Percentiles rank a stretch among this genome's conserved stretches.
phyloP scores from a whole-genome alignment of 331 rosid genomes.

The Prunus yedoensis region DNA sequence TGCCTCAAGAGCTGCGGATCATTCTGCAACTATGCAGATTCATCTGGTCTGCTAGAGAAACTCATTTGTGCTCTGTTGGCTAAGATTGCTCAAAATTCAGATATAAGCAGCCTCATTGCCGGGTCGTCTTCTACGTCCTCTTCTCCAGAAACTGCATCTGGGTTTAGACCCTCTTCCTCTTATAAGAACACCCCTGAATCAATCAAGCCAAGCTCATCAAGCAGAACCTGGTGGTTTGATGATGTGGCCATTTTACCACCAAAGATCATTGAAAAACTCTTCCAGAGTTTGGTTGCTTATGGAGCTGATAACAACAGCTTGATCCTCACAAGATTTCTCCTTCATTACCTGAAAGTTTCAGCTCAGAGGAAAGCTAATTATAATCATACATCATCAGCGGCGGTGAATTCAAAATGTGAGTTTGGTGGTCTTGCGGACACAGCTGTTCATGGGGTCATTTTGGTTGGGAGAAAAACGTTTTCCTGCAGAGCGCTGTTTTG shows the following conservation, averaged over 20 bases:
- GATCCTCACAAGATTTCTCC: constrained; percentile 67
- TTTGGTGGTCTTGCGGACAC: constrained; percentile 50
- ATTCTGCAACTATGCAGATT: constrained; percentile 49
- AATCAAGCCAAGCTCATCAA: constrained; percentile 39
- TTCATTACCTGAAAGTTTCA: constrained; percentile 63
- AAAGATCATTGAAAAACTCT: constrained; percentile 55
- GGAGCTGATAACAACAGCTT: constrained; percentile 50
- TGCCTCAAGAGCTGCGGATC: constrained; percentile 51
- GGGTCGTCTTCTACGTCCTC: constrained; percentile 49
- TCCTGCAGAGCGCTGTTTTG: constrained; percentile 77
- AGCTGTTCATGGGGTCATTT: constrained; percentile 60
- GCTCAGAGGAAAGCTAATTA: constrained; percentile 34
- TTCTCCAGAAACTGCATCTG: constrained; percentile 55
- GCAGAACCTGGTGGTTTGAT: constrained; percentile 84
- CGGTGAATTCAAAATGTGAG: constrained; percentile 11
- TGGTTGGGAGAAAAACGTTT: constrained; percentile 47
- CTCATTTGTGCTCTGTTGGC: constrained; percentile 49
- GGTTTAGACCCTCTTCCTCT: constrained; percentile 49
- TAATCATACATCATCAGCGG: background rate
- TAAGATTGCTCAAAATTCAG: constrained; percentile 57
- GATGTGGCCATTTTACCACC: constrained; percentile 68
- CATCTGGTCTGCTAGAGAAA: constrained; percentile 65
- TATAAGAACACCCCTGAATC: constrained; percentile 47
- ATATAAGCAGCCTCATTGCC: constrained; percentile 31
- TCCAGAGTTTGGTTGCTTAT: constrained; percentile 44